Conservation (phyloP, 192 early-diverging fungal genomes). For the Coemansia sp. region DNA sequence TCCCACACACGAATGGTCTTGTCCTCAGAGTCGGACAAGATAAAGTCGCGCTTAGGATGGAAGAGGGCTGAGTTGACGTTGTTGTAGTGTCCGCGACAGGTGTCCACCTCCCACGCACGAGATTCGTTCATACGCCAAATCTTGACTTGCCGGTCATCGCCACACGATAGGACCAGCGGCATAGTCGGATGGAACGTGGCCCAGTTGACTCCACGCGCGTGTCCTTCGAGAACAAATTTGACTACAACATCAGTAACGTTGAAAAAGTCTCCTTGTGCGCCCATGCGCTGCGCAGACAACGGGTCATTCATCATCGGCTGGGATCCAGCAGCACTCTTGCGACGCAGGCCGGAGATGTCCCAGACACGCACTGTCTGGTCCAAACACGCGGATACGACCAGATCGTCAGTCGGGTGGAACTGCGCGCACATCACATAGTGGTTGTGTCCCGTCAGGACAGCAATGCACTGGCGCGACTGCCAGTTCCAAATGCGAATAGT, state of each 20-base stretch:
- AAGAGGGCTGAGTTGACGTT: constrained; percentile 93
- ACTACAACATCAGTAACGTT: constrained; percentile 94
- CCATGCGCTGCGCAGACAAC: constrained; percentile 42
- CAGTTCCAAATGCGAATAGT: constrained; percentile 99
- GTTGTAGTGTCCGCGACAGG: constrained; percentile 98
- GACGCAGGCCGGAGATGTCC: constrained; percentile 90
- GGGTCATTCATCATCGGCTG: constrained; percentile 47
- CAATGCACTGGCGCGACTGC: constrained; percentile 98
- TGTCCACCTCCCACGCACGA: constrained; percentile 99
- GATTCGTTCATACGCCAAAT: constrained; percentile 99
- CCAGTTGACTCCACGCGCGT: constrained; percentile 98
- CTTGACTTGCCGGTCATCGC: constrained; percentile 97
- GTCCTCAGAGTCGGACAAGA: constrained; percentile 93
- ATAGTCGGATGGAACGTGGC: constrained; percentile 95
- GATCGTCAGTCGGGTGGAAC: constrained; percentile 98
- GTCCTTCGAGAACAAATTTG: constrained; percentile 98
- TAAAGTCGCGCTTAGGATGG: constrained; percentile 95
- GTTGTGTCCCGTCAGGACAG: constrained; percentile 96
- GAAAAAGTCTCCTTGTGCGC: constrained; percentile 91
- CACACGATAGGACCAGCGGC: constrained; percentile 94
- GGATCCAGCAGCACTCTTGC: constrained; percentile 51
- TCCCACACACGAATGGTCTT: constrained; percentile 99
- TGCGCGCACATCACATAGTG: constrained; percentile 99
- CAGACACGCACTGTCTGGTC: constrained; percentile 99
- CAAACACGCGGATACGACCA: constrained; percentile 93